phyloP scores from a whole-genome alignment of 192 early-diverging fungal genomes.

The Coemansia sp. region DNA sequence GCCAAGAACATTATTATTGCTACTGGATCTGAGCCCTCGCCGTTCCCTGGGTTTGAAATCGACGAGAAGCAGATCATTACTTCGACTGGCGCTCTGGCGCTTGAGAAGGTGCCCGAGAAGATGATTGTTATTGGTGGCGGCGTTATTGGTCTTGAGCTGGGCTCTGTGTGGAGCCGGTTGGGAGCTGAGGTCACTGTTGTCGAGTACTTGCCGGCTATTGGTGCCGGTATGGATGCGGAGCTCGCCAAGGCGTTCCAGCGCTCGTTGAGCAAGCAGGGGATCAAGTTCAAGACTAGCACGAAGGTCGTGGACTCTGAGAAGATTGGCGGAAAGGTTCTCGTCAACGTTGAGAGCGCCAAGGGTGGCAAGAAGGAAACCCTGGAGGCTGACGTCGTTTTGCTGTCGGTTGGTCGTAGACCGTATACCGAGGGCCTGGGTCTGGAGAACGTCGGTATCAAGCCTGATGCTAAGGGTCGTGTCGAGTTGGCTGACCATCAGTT shows the following conservation, averaged over 20 bases:
- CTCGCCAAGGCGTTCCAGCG: conserved; percentile 92
- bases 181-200: conserved; percentile 95
- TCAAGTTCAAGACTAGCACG: conserved; percentile 98
- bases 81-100: conserved; percentile 95
- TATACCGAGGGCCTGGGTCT: conserved; percentile 91
- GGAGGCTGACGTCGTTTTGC: conserved; percentile 88
- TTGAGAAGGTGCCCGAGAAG: conserved; percentile 94
- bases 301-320: conserved; percentile 90
- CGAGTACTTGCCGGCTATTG: conserved; percentile 90
- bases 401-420: conserved; percentile 94
- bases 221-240: conserved; percentile 97
- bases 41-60: conserved; percentile 91
- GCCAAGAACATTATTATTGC: conserved; percentile 99
- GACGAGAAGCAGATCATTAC: conserved; percentile 96
- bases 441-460: conserved; percentile 86
- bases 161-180: conserved; percentile 96
- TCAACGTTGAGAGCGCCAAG: conserved; percentile 90
- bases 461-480: conserved; percentile 86
- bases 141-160: conserved; percentile 98
- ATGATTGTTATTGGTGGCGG: conserved; percentile 99
- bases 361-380: conserved; percentile 77
- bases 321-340: conserved; percentile 82
- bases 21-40: conserved; percentile 92
- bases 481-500: conserved; percentile 72
- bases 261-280: conserved; percentile 90